A percentile compares a stretch with the other conserved stretches of the same genome.
These are phyloP conservation scores for Phialophora expanda DNA, from an alignment of 2,329 filamentous ascomycete species.

Conservation along the genomic window DNA sequence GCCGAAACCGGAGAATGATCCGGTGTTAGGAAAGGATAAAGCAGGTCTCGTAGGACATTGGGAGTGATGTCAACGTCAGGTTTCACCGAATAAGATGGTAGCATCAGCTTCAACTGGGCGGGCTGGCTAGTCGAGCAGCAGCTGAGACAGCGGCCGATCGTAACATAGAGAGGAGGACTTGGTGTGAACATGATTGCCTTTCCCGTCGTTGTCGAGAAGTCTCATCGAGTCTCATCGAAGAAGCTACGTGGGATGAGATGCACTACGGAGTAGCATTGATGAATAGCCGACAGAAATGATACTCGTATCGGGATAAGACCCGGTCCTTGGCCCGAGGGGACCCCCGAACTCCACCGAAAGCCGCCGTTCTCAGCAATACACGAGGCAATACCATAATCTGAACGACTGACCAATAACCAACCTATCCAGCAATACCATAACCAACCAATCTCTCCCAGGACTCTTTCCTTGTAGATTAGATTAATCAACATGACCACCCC, in stretches of 20 bases:
- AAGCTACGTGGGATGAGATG: neutral
- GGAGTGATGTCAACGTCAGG: conserved; percentile 33
- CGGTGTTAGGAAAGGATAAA: conserved; percentile 50
- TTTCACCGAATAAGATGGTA: neutral
- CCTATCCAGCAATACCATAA: no score
- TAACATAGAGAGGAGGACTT: neutral
- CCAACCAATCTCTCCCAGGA: no score
- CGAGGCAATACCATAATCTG: no score
- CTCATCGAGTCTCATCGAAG: neutral
- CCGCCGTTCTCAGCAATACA: no score
- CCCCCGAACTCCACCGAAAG: no score
- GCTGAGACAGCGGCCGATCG: neutral
- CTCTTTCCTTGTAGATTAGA: no score
- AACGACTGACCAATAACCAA: no score
- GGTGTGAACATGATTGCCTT: neutral
- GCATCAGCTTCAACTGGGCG: neutral
- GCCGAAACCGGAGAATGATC: conserved; percentile 53
- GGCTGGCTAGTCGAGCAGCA: neutral
- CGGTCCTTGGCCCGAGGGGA: neutral
- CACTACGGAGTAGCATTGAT: neutral
- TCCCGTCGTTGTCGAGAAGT: neutral
- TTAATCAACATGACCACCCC: neutral
- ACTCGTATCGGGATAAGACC: neutral
- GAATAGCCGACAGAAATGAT: neutral
- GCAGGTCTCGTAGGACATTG: conserved; percentile 49